These are phyloP conservation scores for Solanum lycopersicoides DNA, from an alignment of 257 asterid genomes.

Conservation along the genomic window DNA sequence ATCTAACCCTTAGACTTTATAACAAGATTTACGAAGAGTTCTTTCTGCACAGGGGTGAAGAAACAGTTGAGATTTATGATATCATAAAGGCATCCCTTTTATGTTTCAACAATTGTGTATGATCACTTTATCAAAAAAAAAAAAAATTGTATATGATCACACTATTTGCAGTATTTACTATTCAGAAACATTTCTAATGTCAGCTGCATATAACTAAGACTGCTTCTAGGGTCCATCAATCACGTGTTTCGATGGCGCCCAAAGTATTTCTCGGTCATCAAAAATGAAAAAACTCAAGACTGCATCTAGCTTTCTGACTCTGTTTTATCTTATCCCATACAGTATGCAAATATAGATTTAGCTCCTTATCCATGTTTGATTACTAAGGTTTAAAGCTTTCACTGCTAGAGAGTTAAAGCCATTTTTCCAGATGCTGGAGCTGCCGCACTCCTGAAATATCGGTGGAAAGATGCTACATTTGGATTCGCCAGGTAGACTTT, in stretches of 20 bases:
- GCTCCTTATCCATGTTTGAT: not conserved
- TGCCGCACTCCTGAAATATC: constrained; percentile 78
- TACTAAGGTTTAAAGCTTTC: constrained; percentile 18
- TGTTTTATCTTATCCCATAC: not conserved
- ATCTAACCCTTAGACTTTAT: not conserved
- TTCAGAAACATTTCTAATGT: not conserved
- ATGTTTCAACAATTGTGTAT: not conserved
- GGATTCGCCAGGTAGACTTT: constrained; percentile 61
- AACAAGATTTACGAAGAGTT: not conserved
- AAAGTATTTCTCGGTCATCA: not conserved
- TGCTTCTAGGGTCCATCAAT: not conserved
- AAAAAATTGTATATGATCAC: not conserved
- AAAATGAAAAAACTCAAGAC: not conserved
- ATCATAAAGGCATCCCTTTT: not conserved
- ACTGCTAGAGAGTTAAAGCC: constrained; percentile 74
- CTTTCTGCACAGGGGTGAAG: not conserved
- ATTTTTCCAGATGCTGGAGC: constrained; percentile 99
- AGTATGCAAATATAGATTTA: not conserved
- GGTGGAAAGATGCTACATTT: constrained; percentile 88
- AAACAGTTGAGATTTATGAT: not conserved
- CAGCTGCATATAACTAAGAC: not conserved
- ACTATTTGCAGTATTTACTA: not conserved
- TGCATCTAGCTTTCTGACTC: not conserved
- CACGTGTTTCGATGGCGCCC: not conserved
- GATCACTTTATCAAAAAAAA: too few species aligned